Evolutionary conservation across 257 asterid genomes (phyloP), one percentile per base, ranked within the genome.

Genomic region (Przewalskia tangutica): DNA sequence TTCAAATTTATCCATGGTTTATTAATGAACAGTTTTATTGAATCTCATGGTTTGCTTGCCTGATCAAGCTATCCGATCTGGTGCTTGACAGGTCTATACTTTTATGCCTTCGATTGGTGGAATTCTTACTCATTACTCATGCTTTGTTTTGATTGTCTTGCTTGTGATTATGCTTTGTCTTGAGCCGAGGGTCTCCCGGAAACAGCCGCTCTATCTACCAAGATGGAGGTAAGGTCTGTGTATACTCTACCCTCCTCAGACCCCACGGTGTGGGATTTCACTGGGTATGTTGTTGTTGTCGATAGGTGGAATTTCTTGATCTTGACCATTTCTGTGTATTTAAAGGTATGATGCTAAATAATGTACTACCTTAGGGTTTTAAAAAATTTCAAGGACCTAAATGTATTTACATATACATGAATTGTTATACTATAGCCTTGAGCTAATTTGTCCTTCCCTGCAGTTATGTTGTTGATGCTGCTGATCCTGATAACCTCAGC

Each of bases 401-500:
- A 12, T 44, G 11, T 44, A 18, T 2, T 20, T 44, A n/a, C 2
- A 18, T 3, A n/a, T n/a, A 10, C 17, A 70, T 44, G 38, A 44
- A 5, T 44, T 70, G 10, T 44, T 44, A 18, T 10, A 44, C 8
- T n/a, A 44, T 10, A 70, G 18, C 40, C 42, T 13, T 50, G 60
- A 73, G 79, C 20, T 73, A 23, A 17, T 73, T 48, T 23, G 8
- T 10, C 50, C 53, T 84, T 81, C 79, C 73, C 77, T 86, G 84
- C 93, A 95, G 99, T 83, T 95, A 95, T 62, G 97, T 95, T 62
- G 99, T 95, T 78, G 99, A 95, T 90, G 98, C 96, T 85, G 99
- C 97, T 82, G 99, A 95, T 85, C 94, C 85, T 6, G 99, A 94
- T 54, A 95, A 95, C 86, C 85, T 95, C 63, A 91, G 89, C 86